Base-by-base conservation (phyloP, 179 eudicot genomes). In the Gypsophila paniculata region DNA sequence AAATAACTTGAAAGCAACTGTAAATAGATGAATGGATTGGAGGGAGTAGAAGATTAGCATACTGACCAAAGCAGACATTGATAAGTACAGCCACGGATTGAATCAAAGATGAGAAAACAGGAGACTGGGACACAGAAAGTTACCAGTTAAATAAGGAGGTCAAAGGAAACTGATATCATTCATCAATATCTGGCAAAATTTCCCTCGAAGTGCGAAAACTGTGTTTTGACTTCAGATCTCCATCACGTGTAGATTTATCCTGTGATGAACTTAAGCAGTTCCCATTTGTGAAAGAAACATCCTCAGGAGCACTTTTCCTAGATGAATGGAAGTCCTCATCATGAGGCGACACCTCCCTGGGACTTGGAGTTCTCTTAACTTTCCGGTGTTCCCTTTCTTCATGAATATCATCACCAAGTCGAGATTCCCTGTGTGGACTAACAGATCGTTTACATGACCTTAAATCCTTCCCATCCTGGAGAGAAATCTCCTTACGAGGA, bases 371-470 rank as follows among this genome's bases (percentile, higher is more conserved):
- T 67, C 73, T 60, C 21, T 49, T 51, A 19, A 54, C 66, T 36
- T 15, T 48, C 19, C 6, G 21, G 13, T 23, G 1, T 66, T 25
- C 18, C 57, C 70, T 46, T 66, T 17, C 70, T 22, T 66, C 57
- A 46, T 57, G 57, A 66, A 38, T 46, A 15, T 6, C 39, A 75
- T 75, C 80, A 70, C 72, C 72, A 13, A 38, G 74, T 38, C 88
- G 92, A 73, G 88, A 81, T 67, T 42, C 42, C 61, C 44, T 68
- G 72, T 61, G 65, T 46, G 77, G 79, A 60, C 87, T 86, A 53
- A 77, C 70, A 21, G 85, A 76, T 68, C 75, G 74, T 52, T 36
- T 73, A 23, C 72, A 49, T 66, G 82, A 65, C 71, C 46, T 60
- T n/a, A 26, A 59, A 3, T 39, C 46, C 39, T 61, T 67, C 39